Base-by-base conservation (phyloP, 495 filamentous ascomycete genomes). In the Geopyxis carbonaria region DNA sequence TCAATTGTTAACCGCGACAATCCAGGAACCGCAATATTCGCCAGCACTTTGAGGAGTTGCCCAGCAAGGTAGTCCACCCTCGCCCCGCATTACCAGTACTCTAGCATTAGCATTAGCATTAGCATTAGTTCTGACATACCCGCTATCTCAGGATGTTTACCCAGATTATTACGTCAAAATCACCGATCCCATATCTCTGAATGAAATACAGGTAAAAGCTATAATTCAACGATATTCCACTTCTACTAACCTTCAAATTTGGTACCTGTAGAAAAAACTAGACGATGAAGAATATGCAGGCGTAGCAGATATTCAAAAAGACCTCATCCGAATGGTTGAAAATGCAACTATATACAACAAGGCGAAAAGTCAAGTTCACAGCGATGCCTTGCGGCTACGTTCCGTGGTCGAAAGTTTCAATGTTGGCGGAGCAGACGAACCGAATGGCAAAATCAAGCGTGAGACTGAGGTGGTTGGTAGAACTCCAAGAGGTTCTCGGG, bases 91-190 rank as follows among this genome's bases (percentile, higher is more conserved):
- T n/a, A n/a, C n/a, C n/a, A n/a, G n/a, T n/a, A n/a, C n/a, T n/a
- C n/a, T n/a, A n/a, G n/a, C n/a, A n/a, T n/a, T n/a, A n/a, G n/a
- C n/a, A n/a, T n/a, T n/a, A n/a, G n/a, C 20, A 11, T 21, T 43
- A n/a, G 25, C 40, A 22, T 36, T 5, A 15, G 23, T 19, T 8
- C 38, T 31, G 28, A 40, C 14, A 29, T 13, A 8, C 10, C 8
- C 20, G 31, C 21, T 22, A 15, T 24, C 29, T n/a, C 15, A 56
- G 65, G 58, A 61, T 21, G 45, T 59, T 30, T 47, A 64, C 25
- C 64, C 70, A 6, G 62, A 68, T 34, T 75, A 75, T 51, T 75
- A 75, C 52, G 53, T 65, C 32, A 53, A 61, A 45, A 70, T 68
- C 36, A 58, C 52, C 22, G 57, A 68, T 9, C 71, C 71, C 5